A percentile compares a stretch with the other conserved stretches of the same genome.
These are phyloP conservation scores for Daldinia sp. DNA, from an alignment of 2,329 filamentous ascomycete genomes.

Conservation along the genomic window DNA sequence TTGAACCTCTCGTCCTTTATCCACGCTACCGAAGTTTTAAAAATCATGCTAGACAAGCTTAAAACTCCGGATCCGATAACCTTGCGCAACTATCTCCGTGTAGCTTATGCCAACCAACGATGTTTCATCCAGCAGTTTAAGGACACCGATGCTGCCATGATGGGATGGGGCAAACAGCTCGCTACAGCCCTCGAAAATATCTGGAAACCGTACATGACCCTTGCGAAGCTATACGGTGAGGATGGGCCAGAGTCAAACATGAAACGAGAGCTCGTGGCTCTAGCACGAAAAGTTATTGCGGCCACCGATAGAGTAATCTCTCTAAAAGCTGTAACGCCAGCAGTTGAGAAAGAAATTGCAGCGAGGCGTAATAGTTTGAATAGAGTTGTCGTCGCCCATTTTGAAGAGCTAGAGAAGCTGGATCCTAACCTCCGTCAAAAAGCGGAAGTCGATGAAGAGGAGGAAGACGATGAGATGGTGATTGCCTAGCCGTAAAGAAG, in stretches of 20 bases:
- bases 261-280: slow-evolving; percentile 39
- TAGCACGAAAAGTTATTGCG: slow-evolving; percentile 45
- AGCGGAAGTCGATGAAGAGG: slow-evolving; percentile 14
- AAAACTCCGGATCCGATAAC: slow-evolving; percentile 58
- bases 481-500: background rate
- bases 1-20: slow-evolving; percentile 75
- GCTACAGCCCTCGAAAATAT: slow-evolving; percentile 58
- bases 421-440: slow-evolving; percentile 31
- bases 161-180: slow-evolving; percentile 60
- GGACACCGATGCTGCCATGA: slow-evolving; percentile 50
- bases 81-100: slow-evolving; percentile 64
- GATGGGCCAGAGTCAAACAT: slow-evolving; percentile 9
- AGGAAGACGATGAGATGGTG: slow-evolving; percentile 10
- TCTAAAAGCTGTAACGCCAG: slow-evolving; percentile 27
- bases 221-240: slow-evolving; percentile 24
- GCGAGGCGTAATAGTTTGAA: slow-evolving; percentile 38
- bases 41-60: slow-evolving; percentile 63
- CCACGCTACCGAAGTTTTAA: slow-evolving; percentile 70
- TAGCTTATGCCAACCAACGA: slow-evolving; percentile 59
- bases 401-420: slow-evolving; percentile 29
- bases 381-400: slow-evolving; percentile 40
- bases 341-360: slow-evolving; percentile 28
- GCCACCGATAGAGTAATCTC: slow-evolving; percentile 41
- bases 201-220: slow-evolving; percentile 56
- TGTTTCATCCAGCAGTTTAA: slow-evolving; percentile 48